phyloP scores from a whole-genome alignment of 805 yeast genomes.

The Starmerella cellae region DNA sequence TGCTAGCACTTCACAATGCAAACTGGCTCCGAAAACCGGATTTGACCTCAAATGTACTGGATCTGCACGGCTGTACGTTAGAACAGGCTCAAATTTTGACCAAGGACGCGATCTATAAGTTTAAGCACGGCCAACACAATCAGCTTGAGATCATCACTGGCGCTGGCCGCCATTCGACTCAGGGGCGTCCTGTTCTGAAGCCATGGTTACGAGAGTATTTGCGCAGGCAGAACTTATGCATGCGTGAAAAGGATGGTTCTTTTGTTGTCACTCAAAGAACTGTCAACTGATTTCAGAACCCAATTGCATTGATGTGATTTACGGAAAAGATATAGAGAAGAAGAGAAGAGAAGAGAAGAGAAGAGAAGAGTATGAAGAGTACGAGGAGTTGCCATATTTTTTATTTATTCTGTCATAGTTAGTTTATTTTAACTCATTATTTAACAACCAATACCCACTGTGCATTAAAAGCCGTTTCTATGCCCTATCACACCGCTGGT shows the following conservation, averaged over 20 bases:
- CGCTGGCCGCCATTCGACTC: conserved; percentile 13
- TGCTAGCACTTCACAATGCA: conserved; percentile 4
- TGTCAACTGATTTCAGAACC: too few relatives aligned
- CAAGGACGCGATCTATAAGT: conserved; percentile 2
- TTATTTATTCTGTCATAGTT: too few relatives aligned
- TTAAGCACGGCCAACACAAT: neutral
- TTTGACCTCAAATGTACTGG: conserved; percentile 1
- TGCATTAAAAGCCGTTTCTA: too few relatives aligned
- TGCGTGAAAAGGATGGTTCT: conserved; percentile 12
- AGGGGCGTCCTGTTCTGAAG: conserved; percentile 12
- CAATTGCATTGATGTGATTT: too few relatives aligned
- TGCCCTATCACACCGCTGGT: too few relatives aligned
- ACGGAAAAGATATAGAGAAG: too few relatives aligned
- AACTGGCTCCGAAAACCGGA: neutral
- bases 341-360: too few relatives aligned
- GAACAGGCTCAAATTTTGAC: conserved; percentile 9
- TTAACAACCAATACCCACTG: too few relatives aligned
- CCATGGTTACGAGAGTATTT: conserved; percentile 13
- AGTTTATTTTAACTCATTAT: too few relatives aligned
- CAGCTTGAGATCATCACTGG: conserved; percentile 15
- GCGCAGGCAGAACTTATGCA: conserved; percentile 1
- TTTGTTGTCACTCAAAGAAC: conserved; percentile 5
- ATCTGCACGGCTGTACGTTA: conserved; percentile 15
- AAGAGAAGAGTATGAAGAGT: too few relatives aligned
- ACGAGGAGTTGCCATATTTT: too few relatives aligned